A percentile compares a stretch with the other conserved stretches of the same genome.
Evolutionary conservation across 108 stramenopile genomes (phyloP).

Genomic region (Parietichytrium sp.): DNA sequence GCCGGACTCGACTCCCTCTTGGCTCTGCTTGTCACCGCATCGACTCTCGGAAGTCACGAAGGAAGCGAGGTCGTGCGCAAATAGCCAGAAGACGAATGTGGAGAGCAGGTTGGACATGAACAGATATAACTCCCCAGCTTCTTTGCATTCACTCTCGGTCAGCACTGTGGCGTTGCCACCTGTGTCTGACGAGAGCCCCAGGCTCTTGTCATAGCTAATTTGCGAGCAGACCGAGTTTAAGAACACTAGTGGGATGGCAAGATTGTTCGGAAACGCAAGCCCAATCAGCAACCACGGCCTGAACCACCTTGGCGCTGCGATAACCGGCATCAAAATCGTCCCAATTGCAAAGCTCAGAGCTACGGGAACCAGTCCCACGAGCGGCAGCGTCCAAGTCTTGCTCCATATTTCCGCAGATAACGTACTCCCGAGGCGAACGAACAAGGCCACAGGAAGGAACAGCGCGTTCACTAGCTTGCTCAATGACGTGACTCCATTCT

Average conservation of each 20-base stretch:
- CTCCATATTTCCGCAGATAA: neutral
- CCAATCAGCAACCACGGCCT: neutral
- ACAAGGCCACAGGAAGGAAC: neutral
- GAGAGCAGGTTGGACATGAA: neutral
- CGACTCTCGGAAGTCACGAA: too few species aligned
- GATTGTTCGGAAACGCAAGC: slow-evolving; percentile 15
- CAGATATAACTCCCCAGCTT: neutral
- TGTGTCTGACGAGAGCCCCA: too few species aligned
- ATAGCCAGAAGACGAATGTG: neutral
- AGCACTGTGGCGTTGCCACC: neutral
- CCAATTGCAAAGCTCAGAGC: neutral
- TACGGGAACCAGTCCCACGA: neutral
- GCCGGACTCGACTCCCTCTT: too few species aligned
- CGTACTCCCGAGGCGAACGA: neutral
- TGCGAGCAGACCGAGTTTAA: neutral
- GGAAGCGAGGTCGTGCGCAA: neutral
- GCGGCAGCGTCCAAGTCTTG: neutral
- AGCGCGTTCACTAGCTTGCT: neutral
- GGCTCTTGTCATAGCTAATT: neutral
- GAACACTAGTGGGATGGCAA: slow-evolving; percentile 21
- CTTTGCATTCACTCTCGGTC: neutral
- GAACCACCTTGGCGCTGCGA: neutral
- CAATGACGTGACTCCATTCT: neutral
- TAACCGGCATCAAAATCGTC: neutral
- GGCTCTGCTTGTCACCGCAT: too few species aligned